These are phyloP conservation scores for Mucor plumbeus DNA, from an alignment of 371 early-diverging fungal species.

Conservation along the genomic window DNA sequence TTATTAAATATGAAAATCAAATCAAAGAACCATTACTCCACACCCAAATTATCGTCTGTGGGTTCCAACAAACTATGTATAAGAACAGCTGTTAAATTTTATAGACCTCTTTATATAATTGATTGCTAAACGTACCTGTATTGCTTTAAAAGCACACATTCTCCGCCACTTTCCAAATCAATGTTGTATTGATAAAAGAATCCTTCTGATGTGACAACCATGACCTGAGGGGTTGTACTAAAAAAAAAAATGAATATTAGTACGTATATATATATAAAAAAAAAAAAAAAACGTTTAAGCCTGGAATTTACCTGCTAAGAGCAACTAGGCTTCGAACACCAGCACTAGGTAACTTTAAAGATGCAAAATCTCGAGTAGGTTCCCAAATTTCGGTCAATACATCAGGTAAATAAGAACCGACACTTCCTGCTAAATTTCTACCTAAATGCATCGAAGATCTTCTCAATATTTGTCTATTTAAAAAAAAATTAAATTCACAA, in stretches of 20 bases:
- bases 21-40: conserved; percentile 6
- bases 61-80: conserved; percentile 19
- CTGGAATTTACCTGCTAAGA: conserved; percentile 63
- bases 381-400: conserved; percentile 93
- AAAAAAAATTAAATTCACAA: not conserved
- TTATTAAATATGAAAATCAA: not conserved
- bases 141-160: conserved; percentile 86
- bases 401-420: conserved; percentile 87
- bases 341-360: conserved; percentile 83
- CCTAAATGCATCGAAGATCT: conserved; percentile 66
- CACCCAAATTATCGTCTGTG: conserved; percentile 17
- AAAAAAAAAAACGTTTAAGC: not conserved
- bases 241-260: not conserved
- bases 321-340: conserved; percentile 85
- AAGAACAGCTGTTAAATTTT: not conserved
- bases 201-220: conserved; percentile 93
- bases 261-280: too few relatives aligned
- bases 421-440: conserved; percentile 73
- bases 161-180: conserved; percentile 91
- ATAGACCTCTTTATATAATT: not conserved
- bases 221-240: conserved; percentile 80
- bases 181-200: conserved; percentile 90
- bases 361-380: conserved; percentile 93
- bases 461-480: conserved; percentile 54
- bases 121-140: conserved; percentile 23